These are phyloP conservation scores for Oryza punctata DNA, from an alignment of 176 grass and related monocot species.

Conservation along the genomic window DNA sequence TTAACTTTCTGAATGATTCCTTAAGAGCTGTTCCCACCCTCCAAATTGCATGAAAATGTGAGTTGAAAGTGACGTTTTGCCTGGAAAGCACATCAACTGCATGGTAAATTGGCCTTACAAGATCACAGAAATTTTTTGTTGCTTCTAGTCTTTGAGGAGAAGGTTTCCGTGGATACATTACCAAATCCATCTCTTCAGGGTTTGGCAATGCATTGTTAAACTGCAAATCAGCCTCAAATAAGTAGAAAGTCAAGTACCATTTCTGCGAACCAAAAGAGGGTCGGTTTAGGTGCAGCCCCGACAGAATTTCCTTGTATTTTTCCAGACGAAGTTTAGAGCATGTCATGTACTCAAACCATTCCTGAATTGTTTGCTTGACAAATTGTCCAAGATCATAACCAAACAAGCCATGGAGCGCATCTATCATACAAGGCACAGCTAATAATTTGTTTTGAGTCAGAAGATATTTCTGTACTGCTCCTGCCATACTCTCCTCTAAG, in stretches of 20 bases:
- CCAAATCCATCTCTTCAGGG: neutral
- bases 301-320: conserved; percentile 17
- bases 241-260: neutral
- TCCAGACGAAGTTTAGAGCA: neutral
- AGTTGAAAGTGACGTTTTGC: neutral
- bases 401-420: conserved; percentile 7
- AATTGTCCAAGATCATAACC: neutral
- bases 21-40: neutral
- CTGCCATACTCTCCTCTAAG: neutral
- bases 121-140: neutral
- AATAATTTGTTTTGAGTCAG: neutral
- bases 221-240: conserved; percentile 8
- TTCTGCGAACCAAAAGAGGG: neutral
- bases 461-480: neutral
- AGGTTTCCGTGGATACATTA: neutral
- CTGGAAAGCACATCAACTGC: neutral
- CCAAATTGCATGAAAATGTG: conserved; percentile 11
- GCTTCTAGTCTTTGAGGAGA: neutral
- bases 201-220: neutral
- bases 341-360: conserved; percentile 36
- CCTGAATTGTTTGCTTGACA: neutral
- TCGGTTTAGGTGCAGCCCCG: neutral
- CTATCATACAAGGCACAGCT: conserved; percentile 14
- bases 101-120: conserved; percentile 11
- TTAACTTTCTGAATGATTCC: neutral